Base-by-base conservation (phyloP, 441 rosid genomes). In the Adansonia madagascariensis region DNA sequence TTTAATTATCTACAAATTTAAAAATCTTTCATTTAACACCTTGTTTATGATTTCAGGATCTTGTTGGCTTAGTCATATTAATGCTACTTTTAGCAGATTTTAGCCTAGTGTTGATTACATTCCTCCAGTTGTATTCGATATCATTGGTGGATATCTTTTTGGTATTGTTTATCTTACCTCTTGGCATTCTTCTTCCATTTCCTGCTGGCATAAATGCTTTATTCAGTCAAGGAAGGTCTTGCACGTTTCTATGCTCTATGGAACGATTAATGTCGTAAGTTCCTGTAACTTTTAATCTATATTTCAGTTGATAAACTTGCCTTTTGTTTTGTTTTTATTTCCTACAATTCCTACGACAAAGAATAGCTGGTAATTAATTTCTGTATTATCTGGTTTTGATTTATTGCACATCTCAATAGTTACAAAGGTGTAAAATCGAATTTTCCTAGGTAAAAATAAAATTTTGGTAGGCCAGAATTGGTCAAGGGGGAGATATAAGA, bases 151-250 rank as follows among this genome's bases (percentile, higher is more conserved):
- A 90, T 80, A 94, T 92, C 74, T 87, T 91, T 82, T 91, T 97
- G 81, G 98, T 90, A 78, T 83, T 94, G 88, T 89, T 90, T 81
- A 91, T 97, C 81, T 80, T 94, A 79, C 99, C 99, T 71, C 90
- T 97, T 44, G 98, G 98, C 79, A 85, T 97, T 83, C 93, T 97
- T 80, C 89, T 97, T 76, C 98, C 99, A n/a, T 97, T 97, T 80
- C 98, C 99, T 76, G 98, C 95, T 67, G 99, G 99, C 78, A 97
- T 97, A 82, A 94, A 93, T 85, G 98, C 99, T 81, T 85, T 97
- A 78, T 97, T 97, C 84, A 94, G 98, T 80, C 97, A 94, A 82
- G 98, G 98, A 73, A 65, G 98, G 98, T 77, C 91, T 97, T 64
- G 97, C 99, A 24, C 98, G 99, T 73, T 88, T 93, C 75, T 97